Base-by-base conservation (phyloP, 2,329 filamentous ascomycete species). In the Fusarium succisae region DNA sequence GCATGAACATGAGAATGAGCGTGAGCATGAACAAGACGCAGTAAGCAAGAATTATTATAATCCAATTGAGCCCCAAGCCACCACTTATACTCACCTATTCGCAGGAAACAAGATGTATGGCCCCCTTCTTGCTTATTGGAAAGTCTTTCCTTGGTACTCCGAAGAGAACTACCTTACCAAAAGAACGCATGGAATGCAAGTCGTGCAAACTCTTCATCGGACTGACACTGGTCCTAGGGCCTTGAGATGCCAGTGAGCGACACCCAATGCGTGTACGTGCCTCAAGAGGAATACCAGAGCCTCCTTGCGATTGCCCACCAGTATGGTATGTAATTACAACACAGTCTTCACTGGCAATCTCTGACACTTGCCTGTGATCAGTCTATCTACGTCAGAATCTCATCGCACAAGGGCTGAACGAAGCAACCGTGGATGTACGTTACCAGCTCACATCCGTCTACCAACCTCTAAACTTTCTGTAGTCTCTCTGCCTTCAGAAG, bases 211-310 rank as follows among this genome's bases (percentile, higher is more conserved):
- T 13, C 9, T 15, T 22, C 20, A 28, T 38, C n/a, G 39, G 24
- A 37, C 64, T 74, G 26, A 75, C 41, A 43, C 50, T 50, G 26
- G 14, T 45, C n/a, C 30, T 55, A 75, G 69, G 50, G 48, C 22
- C 37, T 63, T 17, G 56, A 60, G 32, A 35, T 60, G 30, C 35
- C 58, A 10, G 24, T 35, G 8, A 61, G 43, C 24, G 57, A 39
- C 32, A 43, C 66, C 14, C 59, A 83, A 61, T 76, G 82, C 22
- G 83, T 93, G 53, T 87, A 85, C 64, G 87, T 94, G 62, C 83
- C 88, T 43, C 90, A 86, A 77, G 80, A 82, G 56, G 91, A 94
- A 78, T 90, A 94, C 81, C 87, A 91, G 56, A 81, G 80, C 55
- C 84, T 94, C 69, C 85, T 91, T 74, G 80, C 86, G 64, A 72